These are phyloP conservation scores for Grosmannia penicillata DNA, from an alignment of 2,329 filamentous ascomycete species.

Conservation along the genomic window DNA sequence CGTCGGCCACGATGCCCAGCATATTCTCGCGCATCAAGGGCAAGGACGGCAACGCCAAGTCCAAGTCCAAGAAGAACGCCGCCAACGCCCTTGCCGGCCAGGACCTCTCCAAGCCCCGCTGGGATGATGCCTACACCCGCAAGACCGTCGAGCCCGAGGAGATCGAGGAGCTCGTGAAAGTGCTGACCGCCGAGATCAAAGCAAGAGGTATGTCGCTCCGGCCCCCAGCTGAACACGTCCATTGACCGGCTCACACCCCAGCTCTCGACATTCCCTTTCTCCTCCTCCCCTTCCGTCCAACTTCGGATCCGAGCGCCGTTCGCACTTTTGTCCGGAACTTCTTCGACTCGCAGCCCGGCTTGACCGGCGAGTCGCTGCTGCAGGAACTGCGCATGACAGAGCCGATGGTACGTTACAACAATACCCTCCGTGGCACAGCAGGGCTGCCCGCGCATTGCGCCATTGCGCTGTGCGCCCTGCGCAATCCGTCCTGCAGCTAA, in stretches of 20 bases:
- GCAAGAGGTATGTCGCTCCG: constrained; percentile 57
- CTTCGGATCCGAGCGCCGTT: constrained; percentile 80
- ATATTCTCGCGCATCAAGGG: constrained; percentile 55
- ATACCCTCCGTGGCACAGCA: no score
- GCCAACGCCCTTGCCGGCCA: constrained; percentile 33
- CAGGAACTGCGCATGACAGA: constrained; percentile 88
- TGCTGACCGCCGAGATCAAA: constrained; percentile 85
- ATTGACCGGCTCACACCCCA: constrained; percentile 20
- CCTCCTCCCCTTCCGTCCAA: constrained; percentile 84
- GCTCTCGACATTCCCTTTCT: constrained; percentile 85
- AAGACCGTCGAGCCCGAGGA: constrained; percentile 76
- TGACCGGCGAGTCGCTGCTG: constrained; percentile 54
- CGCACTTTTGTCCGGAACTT: constrained; percentile 88
- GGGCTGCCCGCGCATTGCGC: no score
- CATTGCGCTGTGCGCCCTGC: no score
- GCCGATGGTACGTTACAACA: constrained; percentile 56
- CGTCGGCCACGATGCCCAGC: constrained; percentile 35
- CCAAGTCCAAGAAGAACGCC: constrained; percentile 51
- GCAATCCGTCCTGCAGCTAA: no score
- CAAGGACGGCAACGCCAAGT: constrained; percentile 49
- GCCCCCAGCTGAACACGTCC: background rate
- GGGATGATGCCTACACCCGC: constrained; percentile 79
- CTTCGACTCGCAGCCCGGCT: constrained; percentile 55
- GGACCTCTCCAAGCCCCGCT: constrained; percentile 55
- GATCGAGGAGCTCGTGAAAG: constrained; percentile 71